Base-by-base conservation (phyloP, 108 stramenopile genomes). In the Hondaea fermentalgiana region DNA sequence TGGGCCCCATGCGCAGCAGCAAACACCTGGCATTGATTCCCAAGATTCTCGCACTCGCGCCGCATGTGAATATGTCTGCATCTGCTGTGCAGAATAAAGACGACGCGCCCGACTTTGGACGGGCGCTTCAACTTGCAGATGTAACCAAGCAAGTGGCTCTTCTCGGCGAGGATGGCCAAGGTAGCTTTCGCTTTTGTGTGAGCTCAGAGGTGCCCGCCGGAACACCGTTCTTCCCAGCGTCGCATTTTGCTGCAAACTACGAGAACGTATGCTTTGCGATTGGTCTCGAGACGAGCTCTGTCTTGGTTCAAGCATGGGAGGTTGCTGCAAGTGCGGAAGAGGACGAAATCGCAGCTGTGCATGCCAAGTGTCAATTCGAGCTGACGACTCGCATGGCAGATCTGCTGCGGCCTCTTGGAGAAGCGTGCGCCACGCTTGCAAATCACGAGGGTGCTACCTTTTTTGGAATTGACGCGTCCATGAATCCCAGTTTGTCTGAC, bases 201-300 rank as follows among this genome's bases (percentile, higher is more conserved):
- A 59, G 16, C 23, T 58, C 87, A 8, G 8, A 88, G 4, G 58
- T 51, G 16, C 21, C 12, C 5, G 17, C 64, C 21, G 47, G 60
- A 6, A 88, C 57, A 17, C 91, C 91, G 5, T 91, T 89, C 59
- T 91, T 91, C 89, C 91, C 91, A 8, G 89, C 87, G 14, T 69
- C 88, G 42, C 88, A 76, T 45, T 59, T 83, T 57, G 29, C 57
- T 5, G 29, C 29, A 16, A 71, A 28, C 14, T 3, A 28, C 14
- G 28, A 53, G 14, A 8, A 10, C 28, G 4, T 44, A 0, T 29
- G 43, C 60, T 60, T 87, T 43, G 25, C 72, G 1, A 21, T 90
- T n/a, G 89, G 72, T 12, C 60, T 91, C 17, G 91, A 89, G 87
- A 47, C 57, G 60, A 42, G 87, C 57, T 58, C 19, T 17, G 23